Evolutionary conservation across 2,329 filamentous ascomycete species (phyloP).

Genomic region (Zopfia rhizophila): DNA sequence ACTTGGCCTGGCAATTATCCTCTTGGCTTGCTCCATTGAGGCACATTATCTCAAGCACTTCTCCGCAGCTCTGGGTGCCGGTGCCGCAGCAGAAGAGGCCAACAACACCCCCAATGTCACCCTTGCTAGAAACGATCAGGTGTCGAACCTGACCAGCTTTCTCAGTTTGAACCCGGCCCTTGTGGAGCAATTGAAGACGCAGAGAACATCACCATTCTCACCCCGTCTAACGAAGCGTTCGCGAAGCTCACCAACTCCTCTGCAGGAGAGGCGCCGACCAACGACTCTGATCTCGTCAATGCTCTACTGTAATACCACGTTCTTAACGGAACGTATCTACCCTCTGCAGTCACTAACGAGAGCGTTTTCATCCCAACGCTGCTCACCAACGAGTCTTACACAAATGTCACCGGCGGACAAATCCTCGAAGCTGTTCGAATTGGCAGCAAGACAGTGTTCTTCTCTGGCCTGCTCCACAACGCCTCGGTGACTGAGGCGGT

Average conservation of each 20-base stretch:
- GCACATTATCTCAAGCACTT: conserved; percentile 42
- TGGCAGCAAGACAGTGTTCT: conserved; percentile 60
- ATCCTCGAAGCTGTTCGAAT: conserved; percentile 60
- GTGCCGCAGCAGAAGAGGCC: conserved; percentile 39
- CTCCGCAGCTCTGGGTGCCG: conserved; percentile 46
- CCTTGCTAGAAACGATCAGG: conserved; percentile 35
- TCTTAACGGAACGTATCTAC: conserved; percentile 61
- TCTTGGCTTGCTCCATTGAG: conserved; percentile 26
- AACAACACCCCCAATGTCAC: conserved; percentile 36
- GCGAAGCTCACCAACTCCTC: conserved; percentile 49
- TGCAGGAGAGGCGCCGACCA: conserved; percentile 37
- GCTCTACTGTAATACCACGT: conserved; percentile 69
- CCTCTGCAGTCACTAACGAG: conserved; percentile 50
- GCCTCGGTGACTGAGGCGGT: conserved; percentile 62
- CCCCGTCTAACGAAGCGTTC: conserved; percentile 65
- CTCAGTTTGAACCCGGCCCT: conserved; percentile 51
- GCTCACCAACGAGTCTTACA: conserved; percentile 62
- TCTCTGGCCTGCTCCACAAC: conserved; percentile 63
- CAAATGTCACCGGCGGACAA: conserved; percentile 70
- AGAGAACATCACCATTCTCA: conserved; percentile 67
- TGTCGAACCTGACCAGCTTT: conserved; percentile 48
- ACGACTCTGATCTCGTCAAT: conserved; percentile 46
- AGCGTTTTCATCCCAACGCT: conserved; percentile 60
- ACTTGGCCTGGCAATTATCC: conserved; percentile 21
- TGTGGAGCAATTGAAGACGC: conserved; percentile 50